Percentiles rank a stretch among this genome's conserved stretches.
Conservation (phyloP, 768 basidiomycete species). For the Suillus weaverae region DNA sequence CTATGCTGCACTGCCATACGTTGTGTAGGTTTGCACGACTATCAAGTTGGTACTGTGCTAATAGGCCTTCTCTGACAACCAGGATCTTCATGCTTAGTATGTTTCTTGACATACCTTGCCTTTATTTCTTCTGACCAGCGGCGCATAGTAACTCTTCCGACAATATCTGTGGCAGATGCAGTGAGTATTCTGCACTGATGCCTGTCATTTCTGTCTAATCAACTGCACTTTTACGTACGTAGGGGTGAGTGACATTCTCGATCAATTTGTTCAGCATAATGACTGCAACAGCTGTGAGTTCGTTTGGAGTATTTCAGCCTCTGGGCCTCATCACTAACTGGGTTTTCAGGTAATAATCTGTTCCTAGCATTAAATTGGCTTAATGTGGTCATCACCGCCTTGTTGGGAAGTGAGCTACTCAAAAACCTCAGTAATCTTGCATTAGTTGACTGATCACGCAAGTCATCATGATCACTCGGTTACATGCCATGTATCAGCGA, state of each 20-base stretch:
- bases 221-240: background rate
- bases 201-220: background rate
- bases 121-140: background rate
- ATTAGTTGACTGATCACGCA: background rate
- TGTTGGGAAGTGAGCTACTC: background rate
- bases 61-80: background rate
- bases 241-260: background rate
- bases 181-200: background rate
- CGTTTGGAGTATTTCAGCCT: background rate
- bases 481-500: constrained; percentile 1
- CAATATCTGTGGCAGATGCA: background rate
- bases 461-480: background rate
- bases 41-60: background rate
- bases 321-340: background rate
- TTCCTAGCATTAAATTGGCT: background rate
- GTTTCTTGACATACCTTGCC: background rate
- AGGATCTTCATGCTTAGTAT: background rate
- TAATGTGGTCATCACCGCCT: background rate
- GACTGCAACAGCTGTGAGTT: background rate
- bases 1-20: background rate
- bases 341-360: background rate
- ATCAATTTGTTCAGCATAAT: background rate
- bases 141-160: background rate
- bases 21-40: background rate
- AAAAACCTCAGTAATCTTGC: background rate